Base-by-base conservation (phyloP, 495 filamentous ascomycete genomes). In the Parathielavia appendiculata region DNA sequence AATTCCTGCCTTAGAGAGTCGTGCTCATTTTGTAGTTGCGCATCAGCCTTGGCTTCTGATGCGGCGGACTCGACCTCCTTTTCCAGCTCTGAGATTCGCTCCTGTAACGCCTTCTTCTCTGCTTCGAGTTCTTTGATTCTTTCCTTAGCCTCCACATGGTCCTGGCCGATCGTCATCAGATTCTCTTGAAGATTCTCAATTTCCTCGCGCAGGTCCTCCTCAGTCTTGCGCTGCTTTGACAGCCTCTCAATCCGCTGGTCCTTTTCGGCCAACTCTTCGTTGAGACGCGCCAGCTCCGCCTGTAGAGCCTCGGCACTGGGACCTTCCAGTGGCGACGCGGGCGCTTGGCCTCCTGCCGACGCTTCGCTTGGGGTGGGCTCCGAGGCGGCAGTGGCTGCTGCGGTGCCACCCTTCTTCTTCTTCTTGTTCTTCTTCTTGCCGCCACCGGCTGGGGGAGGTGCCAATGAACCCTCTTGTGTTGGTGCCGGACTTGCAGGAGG, bases 351-450 rank as follows among this genome's bases (percentile, higher is more conserved):
- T n/a, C 39, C 40, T 5, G 43, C 48, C 14, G 66, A 63, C 10
- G 65, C 57, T 34, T 73, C 72, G 35, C 62, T 68, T 17, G 59
- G 34, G 14, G 65, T 51, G 36, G 57, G 35, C 36, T 69, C 70
- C 0, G 56, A 2, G 10, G 54, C 47, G 36, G 65, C 36, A 7
- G 57, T 51, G 14, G 64, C 49, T 5, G 57, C 53, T 5, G 75
- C 50, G 46, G 71, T 76, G 51, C 82, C 84, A 16, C 79, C 82
- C 78, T 90, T 95, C 80, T 93, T 95, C 78, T 92, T 96, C 69
- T 92, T 93, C 51, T 85, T 89, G 48, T 88, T 93, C 67, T 89
- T 96, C 76, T 91, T 93, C 69, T 86, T 90, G 19, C 72, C 71
- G 6, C 66, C 72, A n/a, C 64, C 61, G 0, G 67, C 22, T 12